phyloP scores from a whole-genome alignment of 1,139 yeast species.

The Yamadazyma taylorii region DNA sequence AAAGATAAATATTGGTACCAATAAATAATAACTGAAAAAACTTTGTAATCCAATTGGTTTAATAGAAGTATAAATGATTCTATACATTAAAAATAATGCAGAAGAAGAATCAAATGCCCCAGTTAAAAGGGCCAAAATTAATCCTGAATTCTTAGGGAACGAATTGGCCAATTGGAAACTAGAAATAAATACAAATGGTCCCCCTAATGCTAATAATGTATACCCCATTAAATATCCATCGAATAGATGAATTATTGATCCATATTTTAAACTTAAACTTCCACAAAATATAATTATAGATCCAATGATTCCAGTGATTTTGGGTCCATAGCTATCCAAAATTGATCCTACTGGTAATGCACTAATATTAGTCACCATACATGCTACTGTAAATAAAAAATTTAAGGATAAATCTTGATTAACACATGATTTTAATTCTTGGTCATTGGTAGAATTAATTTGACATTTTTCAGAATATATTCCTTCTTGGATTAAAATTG shows the following conservation, averaged over 20 bases:
- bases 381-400: conserved; percentile 79
- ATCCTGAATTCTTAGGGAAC: conserved; percentile 44
- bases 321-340: conserved; percentile 78
- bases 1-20: conserved; percentile 74
- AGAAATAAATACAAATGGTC: conserved; percentile 48
- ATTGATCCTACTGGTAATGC: conserved; percentile 81
- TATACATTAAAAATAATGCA: conserved; percentile 54
- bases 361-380: conserved; percentile 81
- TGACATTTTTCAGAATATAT: conserved; percentile 67
- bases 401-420: conserved; percentile 81
- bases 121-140: conserved; percentile 40
- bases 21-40: conserved; percentile 66
- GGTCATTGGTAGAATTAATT: conserved; percentile 11
- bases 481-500: conserved; percentile 72
- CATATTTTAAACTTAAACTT: conserved; percentile 45
- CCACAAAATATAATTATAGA: conserved; percentile 56
- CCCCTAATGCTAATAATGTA: conserved; percentile 44
- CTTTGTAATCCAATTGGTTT: conserved; percentile 34
- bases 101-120: conserved; percentile 46
- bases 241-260: conserved; percentile 23
- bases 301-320: conserved; percentile 76
- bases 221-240: conserved; percentile 45
- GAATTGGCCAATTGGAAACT: conserved; percentile 48
- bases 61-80: conserved; percentile 56
- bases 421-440: conserved; percentile 45